A percentile compares a stretch with the other conserved stretches of the same genome.
These are phyloP conservation scores for Cladophialophora yegresii DNA, from an alignment of 2,329 filamentous ascomycete species.

Conservation along the genomic window DNA sequence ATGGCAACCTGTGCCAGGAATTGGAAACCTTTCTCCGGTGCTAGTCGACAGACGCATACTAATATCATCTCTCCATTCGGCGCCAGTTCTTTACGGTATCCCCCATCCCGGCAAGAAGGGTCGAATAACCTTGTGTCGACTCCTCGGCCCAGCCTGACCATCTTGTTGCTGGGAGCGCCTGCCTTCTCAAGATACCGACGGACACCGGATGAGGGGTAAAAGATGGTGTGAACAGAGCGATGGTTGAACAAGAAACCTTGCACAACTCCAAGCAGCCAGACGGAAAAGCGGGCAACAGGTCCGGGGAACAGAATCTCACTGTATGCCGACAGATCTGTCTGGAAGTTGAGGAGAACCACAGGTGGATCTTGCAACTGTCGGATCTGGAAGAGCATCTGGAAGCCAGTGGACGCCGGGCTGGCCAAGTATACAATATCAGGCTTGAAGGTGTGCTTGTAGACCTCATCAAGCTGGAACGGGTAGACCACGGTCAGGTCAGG, in stretches of 20 bases:
- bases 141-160: slow-evolving; percentile 64
- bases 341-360: slow-evolving; percentile 68
- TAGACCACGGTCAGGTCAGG: slow-evolving; percentile 70
- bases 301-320: slow-evolving; percentile 68
- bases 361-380: slow-evolving; percentile 60
- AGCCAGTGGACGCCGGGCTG: slow-evolving; percentile 68
- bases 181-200: slow-evolving; percentile 61
- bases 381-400: slow-evolving; percentile 70
- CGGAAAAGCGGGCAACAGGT: slow-evolving; percentile 62
- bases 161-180: slow-evolving; percentile 58
- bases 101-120: slow-evolving; percentile 55
- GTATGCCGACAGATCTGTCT: slow-evolving; percentile 70
- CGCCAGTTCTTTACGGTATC: slow-evolving; percentile 57
- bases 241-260: slow-evolving; percentile 69
- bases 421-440: slow-evolving; percentile 71
- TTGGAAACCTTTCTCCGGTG: slow-evolving; percentile 70
- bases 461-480: slow-evolving; percentile 64
- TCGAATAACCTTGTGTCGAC: slow-evolving; percentile 66
- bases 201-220: slow-evolving; percentile 68
- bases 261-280: slow-evolving; percentile 63
- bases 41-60: slow-evolving; percentile 66
- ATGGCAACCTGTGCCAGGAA: slow-evolving; percentile 62
- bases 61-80: slow-evolving; percentile 66
- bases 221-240: slow-evolving; percentile 63
- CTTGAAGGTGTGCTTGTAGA: slow-evolving; percentile 63